These are phyloP conservation scores for Chlorella sp. DNA, from an alignment of 139 green algal species.

Conservation along the genomic window DNA sequence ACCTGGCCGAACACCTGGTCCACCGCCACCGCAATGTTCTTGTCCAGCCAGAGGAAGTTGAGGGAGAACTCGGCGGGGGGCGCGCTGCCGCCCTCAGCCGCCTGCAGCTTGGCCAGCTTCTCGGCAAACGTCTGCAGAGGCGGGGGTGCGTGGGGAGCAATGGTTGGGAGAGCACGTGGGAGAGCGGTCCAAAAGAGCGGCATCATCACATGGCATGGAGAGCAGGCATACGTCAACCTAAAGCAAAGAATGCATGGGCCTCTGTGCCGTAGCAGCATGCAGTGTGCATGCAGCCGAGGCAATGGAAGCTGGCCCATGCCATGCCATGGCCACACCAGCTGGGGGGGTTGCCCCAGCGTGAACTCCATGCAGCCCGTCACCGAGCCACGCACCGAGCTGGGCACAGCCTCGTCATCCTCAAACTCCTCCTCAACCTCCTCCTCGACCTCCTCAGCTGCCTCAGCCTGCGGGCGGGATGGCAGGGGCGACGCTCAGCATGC, in stretches of 20 bases:
- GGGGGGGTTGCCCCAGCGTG: too few relatives aligned
- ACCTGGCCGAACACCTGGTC: slow-evolving; percentile 82
- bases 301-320: too few relatives aligned
- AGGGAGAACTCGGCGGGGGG: slow-evolving; percentile 65
- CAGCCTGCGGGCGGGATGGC: background rate
- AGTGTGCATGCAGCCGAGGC: too few relatives aligned
- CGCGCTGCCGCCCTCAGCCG: background rate
- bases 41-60: slow-evolving; percentile 91
- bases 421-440: slow-evolving; percentile 5
- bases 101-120: slow-evolving; percentile 38
- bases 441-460: slow-evolving; percentile 26
- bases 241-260: too few relatives aligned
- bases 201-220: too few relatives aligned
- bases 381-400: background rate
- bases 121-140: slow-evolving; percentile 24
- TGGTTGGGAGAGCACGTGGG: too few relatives aligned
- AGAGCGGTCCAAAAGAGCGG: too few relatives aligned
- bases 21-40: slow-evolving; percentile 86
- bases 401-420: background rate
- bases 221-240: too few relatives aligned
- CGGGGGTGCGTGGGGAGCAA: too few relatives aligned
- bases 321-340: too few relatives aligned
- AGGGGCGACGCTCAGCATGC: background rate
- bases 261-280: too few relatives aligned
- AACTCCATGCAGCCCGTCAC: too few relatives aligned